A percentile compares a stretch with the other conserved stretches of the same genome.
phyloP scores from a whole-genome alignment of 148 eudicot genomes.

The Selenicereus undatus region DNA sequence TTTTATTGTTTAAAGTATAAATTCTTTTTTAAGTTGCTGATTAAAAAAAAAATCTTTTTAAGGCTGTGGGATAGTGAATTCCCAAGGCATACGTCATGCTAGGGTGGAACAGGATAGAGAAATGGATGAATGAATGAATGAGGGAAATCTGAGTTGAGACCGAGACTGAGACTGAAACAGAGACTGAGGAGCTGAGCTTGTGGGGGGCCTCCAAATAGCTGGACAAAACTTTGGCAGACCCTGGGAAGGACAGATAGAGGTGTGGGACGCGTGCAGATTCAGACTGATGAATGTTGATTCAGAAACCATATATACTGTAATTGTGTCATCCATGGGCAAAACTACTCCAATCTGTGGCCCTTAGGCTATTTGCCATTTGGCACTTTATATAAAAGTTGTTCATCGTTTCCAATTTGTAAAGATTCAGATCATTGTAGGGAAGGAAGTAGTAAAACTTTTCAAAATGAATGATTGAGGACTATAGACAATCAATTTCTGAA shows the following conservation, averaged over 20 bases:
- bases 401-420: too few relatives aligned
- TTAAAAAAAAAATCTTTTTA: background rate
- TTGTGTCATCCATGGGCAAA: background rate
- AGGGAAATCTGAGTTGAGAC: background rate
- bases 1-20: background rate
- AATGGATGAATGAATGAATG: background rate
- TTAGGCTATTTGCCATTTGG: background rate
- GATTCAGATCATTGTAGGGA: too few relatives aligned
- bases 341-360: background rate
- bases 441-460: too few relatives aligned
- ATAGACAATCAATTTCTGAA: too few relatives aligned
- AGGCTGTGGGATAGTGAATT: background rate
- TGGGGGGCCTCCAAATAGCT: background rate
- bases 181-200: background rate
- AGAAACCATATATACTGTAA: background rate
- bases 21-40: background rate
- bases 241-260: background rate
- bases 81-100: background rate
- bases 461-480: too few relatives aligned
- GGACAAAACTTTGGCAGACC: background rate
- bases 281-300: conserved; percentile 2
- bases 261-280: background rate
- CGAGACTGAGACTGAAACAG: background rate
- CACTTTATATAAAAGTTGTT: background rate
- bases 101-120: background rate